These are phyloP conservation scores for Flagelloscypha sp. DNA, from an alignment of 768 basidiomycete species.

Conservation along the genomic window DNA sequence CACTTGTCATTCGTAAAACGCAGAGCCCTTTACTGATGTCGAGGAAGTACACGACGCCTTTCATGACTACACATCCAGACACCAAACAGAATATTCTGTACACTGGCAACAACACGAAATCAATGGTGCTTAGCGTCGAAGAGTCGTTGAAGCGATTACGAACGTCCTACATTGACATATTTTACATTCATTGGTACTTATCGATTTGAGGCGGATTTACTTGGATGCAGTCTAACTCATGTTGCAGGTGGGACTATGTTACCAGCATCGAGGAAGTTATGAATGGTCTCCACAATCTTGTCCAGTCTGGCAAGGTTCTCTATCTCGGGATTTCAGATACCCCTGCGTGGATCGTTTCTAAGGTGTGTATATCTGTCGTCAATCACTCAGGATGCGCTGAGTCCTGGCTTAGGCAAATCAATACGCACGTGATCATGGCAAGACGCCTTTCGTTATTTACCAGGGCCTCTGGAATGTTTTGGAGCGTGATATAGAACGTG, in stretches of 20 bases:
- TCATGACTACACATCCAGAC: slow-evolving; percentile 7
- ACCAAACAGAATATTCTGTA: slow-evolving; percentile 20
- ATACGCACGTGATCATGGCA: slow-evolving; percentile 30
- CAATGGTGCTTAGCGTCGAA: slow-evolving; percentile 21
- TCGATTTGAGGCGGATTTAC: no score
- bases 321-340: slow-evolving; percentile 29
- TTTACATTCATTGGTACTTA: slow-evolving; percentile 24
- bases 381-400: slow-evolving; percentile 40
- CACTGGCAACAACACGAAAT: slow-evolving; percentile 30
- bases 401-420: slow-evolving; percentile 28
- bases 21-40: background rate
- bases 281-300: slow-evolving; percentile 34
- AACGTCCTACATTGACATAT: slow-evolving; percentile 22
- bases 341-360: slow-evolving; percentile 29
- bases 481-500: slow-evolving; percentile 30
- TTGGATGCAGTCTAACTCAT: no score
- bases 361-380: slow-evolving; percentile 42
- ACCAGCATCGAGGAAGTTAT: slow-evolving; percentile 39
- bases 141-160: slow-evolving; percentile 21
- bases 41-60: slow-evolving; percentile 17
- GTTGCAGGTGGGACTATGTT: slow-evolving; percentile 41
- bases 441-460: slow-evolving; percentile 36
- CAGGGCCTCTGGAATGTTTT: slow-evolving; percentile 26
- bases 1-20: background rate
- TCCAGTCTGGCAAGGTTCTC: slow-evolving; percentile 35